A percentile compares a stretch with the other conserved stretches of the same genome.
phyloP scores from a whole-genome alignment of 805 yeast species.

The Hagleromyces aurorensis region DNA sequence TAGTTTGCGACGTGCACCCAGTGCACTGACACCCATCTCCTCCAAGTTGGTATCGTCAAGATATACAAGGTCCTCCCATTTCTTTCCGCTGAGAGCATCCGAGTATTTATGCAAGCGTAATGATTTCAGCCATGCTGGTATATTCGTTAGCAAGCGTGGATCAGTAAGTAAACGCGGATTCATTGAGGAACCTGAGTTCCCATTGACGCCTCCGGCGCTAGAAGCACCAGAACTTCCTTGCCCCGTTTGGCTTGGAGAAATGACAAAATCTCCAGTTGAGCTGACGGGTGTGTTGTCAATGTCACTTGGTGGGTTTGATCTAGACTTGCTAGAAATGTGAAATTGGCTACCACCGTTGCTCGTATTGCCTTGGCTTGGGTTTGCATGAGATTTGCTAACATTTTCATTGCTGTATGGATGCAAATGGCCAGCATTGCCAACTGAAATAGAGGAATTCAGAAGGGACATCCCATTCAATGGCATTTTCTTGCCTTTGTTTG shows the following conservation, averaged over 20 bases:
- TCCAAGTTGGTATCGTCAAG: conserved; percentile 63
- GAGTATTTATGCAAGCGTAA: conserved; percentile 92
- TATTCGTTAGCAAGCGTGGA: conserved; percentile 53
- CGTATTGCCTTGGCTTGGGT: conserved; percentile 12
- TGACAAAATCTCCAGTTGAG: too few species aligned
- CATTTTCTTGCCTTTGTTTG: conserved; percentile 1
- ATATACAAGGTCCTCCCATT: conserved; percentile 74
- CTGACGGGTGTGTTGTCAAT: too few species aligned
- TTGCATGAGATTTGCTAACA: conserved; percentile 5
- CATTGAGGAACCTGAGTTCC: conserved; percentile 30
- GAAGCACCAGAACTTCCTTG: too few species aligned
- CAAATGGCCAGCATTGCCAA: too few species aligned
- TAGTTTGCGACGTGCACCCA: conserved; percentile 93
- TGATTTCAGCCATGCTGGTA: conserved; percentile 89
- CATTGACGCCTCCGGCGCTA: too few species aligned
- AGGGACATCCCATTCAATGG: conserved; percentile 4
- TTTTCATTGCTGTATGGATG: too few species aligned
- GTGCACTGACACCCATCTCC: conserved; percentile 77
- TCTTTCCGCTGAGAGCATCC: conserved; percentile 61
- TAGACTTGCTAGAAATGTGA: conserved; percentile 2
- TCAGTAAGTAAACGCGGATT: conserved; percentile 46
- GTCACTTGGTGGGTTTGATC: conserved; percentile 36
- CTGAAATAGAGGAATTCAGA: too few species aligned
- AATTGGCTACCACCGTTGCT: conserved; percentile 2
- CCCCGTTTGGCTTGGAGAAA: too few species aligned